Conservation (phyloP, 495 filamentous ascomycete genomes). For the Terfezia boudieri region DNA sequence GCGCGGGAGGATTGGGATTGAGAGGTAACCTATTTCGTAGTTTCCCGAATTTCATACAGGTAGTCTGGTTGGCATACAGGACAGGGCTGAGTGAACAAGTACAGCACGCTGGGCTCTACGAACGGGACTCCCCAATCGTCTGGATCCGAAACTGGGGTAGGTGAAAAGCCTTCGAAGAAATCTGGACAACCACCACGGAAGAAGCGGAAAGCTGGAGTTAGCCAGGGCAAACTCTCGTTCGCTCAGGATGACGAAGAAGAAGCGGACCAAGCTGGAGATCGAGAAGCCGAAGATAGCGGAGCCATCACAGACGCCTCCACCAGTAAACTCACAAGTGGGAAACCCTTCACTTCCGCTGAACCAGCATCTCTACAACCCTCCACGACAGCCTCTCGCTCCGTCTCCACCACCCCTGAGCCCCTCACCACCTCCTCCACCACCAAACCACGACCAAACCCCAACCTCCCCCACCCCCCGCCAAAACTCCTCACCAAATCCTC, state of each 20-base stretch:
- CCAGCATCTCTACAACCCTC: slow-evolving; percentile 1
- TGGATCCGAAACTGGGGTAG: neutral
- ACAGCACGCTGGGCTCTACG: slow-evolving; percentile 22
- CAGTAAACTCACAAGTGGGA: neutral
- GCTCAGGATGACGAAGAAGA: slow-evolving; percentile 33
- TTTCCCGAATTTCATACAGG: neutral
- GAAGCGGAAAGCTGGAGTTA: slow-evolving; percentile 35
- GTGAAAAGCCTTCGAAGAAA: too few relatives aligned
- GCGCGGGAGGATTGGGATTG: slow-evolving; percentile 32
- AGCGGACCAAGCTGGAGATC: slow-evolving; percentile 26
- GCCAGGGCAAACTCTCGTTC: slow-evolving; percentile 49
- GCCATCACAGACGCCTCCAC: slow-evolving; percentile 6
- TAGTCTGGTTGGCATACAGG: too few relatives aligned
- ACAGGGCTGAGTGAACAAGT: slow-evolving; percentile 4
- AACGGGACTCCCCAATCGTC: slow-evolving; percentile 12
- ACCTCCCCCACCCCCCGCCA: slow-evolving; percentile 38
- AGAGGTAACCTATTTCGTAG: slow-evolving; percentile 25
- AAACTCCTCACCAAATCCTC: slow-evolving; percentile 73
- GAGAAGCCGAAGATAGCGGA: slow-evolving; percentile 27
- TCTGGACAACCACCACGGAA: slow-evolving; percentile 31
- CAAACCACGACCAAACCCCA: slow-evolving; percentile 20
- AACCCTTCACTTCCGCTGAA: slow-evolving; percentile 3
- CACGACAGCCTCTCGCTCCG: slow-evolving; percentile 16
- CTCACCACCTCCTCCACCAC: slow-evolving; percentile 19
- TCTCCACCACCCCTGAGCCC: slow-evolving; percentile 22